Conservation (phyloP, 2,329 filamentous ascomycete species). For the Nigrograna mackinnonii region DNA sequence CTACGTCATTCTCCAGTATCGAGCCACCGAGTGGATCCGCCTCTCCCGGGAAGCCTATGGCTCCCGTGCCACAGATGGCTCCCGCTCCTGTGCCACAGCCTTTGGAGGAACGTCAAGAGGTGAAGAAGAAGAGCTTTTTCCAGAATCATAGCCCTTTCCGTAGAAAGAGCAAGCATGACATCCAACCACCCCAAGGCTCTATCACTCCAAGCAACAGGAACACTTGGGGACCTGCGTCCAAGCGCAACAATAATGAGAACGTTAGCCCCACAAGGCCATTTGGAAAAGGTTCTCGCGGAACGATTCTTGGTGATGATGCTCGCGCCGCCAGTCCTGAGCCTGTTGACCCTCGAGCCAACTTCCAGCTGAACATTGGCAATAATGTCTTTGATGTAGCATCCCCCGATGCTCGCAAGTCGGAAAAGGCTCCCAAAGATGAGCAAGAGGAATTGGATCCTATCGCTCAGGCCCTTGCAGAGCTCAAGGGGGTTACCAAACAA, state of each 20-base stretch:
- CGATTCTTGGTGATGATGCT: constrained; percentile 31
- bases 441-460: constrained; percentile 81
- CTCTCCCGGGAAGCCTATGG: constrained; percentile 70
- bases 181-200: constrained; percentile 42
- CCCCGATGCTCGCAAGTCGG: constrained; percentile 62
- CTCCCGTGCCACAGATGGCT: constrained; percentile 16
- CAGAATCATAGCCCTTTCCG: constrained; percentile 91
- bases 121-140: constrained; percentile 83
- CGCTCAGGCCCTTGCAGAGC: constrained; percentile 85
- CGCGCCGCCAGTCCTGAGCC: constrained; percentile 65
- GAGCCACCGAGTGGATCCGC: constrained; percentile 75
- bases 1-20: constrained; percentile 84
- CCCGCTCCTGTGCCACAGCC: constrained; percentile 21
- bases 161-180: constrained; percentile 82
- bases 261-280: constrained; percentile 48
- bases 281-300: constrained; percentile 28
- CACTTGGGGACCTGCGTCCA: constrained; percentile 55
- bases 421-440: constrained; percentile 42
- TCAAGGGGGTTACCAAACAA: constrained; percentile 86
- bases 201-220: constrained; percentile 50
- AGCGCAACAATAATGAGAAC: constrained; percentile 43
- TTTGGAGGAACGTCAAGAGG: constrained; percentile 44
- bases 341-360: constrained; percentile 87
- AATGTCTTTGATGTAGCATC: constrained; percentile 94
- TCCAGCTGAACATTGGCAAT: constrained; percentile 91